phyloP scores from a whole-genome alignment of 1,284 basidiomycete species.

The Apiotrichum porosum region DNA sequence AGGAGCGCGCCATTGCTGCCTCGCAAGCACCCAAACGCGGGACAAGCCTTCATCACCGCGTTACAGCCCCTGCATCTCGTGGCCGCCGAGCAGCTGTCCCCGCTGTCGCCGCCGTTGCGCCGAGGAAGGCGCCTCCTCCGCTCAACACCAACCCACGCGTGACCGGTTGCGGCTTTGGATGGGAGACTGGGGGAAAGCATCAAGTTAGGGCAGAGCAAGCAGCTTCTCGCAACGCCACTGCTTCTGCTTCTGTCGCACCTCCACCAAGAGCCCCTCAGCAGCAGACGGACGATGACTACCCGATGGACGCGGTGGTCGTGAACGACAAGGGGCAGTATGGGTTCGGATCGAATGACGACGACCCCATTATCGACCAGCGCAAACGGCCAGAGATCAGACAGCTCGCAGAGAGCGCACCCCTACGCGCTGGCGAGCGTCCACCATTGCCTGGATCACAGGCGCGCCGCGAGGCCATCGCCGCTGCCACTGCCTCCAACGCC shows the following conservation, averaged over 20 bases:
- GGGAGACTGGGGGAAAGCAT: conserved; percentile 36
- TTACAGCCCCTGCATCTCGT: conserved; percentile 19
- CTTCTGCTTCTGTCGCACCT: neutral
- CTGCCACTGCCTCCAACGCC: neutral
- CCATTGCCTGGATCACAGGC: conserved; percentile 12
- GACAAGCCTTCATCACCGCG: conserved; percentile 29
- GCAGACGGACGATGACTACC: conserved; percentile 11
- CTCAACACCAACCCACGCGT: conserved; percentile 38
- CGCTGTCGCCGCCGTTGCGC: conserved; percentile 2
- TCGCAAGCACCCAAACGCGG: conserved; percentile 15
- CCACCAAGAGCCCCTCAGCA: neutral
- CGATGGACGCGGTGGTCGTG: conserved; percentile 25
- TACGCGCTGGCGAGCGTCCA: no score
- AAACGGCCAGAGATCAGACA: conserved; percentile 17
- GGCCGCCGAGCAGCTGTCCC: neutral
- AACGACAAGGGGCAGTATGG: conserved; percentile 30
- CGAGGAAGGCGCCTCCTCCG: conserved; percentile 24
- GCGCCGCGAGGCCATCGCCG: conserved; percentile 9
- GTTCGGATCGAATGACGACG: conserved; percentile 18
- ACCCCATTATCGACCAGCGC: conserved; percentile 25
- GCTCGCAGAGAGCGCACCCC: no score
- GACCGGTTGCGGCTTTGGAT: conserved; percentile 31
- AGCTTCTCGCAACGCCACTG: neutral
- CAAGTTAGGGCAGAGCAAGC: neutral
- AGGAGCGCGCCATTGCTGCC: conserved; percentile 25